These are phyloP conservation scores for Phytophthora fragariae DNA, from an alignment of 352 stramenopile genomes.

Conservation along the genomic window DNA sequence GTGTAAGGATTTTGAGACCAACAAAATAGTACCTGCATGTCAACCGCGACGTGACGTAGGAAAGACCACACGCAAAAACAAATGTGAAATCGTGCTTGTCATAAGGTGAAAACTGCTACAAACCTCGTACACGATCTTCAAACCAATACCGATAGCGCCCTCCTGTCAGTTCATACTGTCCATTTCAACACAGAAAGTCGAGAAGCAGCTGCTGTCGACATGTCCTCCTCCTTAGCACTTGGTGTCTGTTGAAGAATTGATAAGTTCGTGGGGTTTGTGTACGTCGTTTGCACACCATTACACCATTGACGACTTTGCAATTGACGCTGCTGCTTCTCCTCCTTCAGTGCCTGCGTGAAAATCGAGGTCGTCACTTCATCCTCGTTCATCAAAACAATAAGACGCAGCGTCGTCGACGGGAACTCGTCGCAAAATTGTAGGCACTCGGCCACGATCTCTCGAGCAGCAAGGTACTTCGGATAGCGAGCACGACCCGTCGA, in stretches of 20 bases:
- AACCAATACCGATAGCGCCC: neutral
- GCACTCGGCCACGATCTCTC: conserved; percentile 46
- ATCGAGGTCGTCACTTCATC: conserved; percentile 33
- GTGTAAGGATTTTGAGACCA: neutral
- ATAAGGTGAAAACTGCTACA: neutral
- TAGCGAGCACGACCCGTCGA: conserved; percentile 51
- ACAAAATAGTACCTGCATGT: too few relatives aligned
- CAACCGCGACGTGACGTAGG: too few relatives aligned
- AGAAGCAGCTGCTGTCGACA: neutral
- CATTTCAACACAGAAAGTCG: neutral
- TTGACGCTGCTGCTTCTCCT: conserved; percentile 15
- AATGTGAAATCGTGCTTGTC: neutral
- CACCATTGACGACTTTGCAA: neutral
- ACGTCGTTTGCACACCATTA: neutral
- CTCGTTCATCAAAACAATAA: conserved; percentile 47
- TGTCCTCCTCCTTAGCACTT: neutral
- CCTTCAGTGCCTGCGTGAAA: conserved; percentile 36
- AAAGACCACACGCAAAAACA: neutral
- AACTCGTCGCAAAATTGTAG: conserved; percentile 26
- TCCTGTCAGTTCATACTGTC: neutral
- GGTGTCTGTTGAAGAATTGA: neutral
- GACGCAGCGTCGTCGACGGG: conserved; percentile 9
- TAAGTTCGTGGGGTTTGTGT: neutral
- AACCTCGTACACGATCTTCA: neutral
- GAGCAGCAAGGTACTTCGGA: conserved; percentile 43